Evolutionary conservation across 1,139 yeast species (phyloP).

Genomic region (Candida sanyaensis): DNA sequence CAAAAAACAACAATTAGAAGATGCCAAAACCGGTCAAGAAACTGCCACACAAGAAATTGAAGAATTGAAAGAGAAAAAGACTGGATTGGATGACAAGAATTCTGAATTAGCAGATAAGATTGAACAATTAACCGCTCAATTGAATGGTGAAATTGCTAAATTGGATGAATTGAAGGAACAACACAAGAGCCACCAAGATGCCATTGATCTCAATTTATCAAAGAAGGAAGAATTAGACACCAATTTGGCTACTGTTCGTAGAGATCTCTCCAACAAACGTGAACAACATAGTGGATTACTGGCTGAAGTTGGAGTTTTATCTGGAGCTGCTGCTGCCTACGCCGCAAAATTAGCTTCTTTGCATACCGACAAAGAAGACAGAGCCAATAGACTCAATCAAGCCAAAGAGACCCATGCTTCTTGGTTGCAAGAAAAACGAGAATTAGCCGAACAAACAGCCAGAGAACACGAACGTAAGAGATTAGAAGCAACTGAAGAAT

Average conservation of each 20-base stretch:
- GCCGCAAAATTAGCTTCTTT: conserved; percentile 44
- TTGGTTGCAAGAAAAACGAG: conserved; percentile 50
- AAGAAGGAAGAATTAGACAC: conserved; percentile 45
- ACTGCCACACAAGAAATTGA: conserved; percentile 49
- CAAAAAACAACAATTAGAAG: conserved; percentile 52
- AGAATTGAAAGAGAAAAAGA: conserved; percentile 43
- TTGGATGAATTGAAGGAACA: conserved; percentile 44
- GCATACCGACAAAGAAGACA: conserved; percentile 39
- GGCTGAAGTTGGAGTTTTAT: conserved; percentile 48
- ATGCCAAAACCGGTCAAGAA: conserved; percentile 47
- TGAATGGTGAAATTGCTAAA: conserved; percentile 40
- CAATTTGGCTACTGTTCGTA: conserved; percentile 35
- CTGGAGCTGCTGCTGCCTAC: conserved; percentile 46
- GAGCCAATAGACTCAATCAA: conserved; percentile 38
- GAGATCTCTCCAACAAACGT: conserved; percentile 38
- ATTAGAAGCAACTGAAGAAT: conserved; percentile 49
- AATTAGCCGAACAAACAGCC: conserved; percentile 39
- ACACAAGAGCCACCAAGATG: conserved; percentile 41
- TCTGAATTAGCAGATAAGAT: conserved; percentile 43
- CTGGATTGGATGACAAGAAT: conserved; percentile 41
- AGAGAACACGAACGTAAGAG: conserved; percentile 48
- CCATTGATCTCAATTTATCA: conserved; percentile 34
- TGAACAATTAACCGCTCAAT: conserved; percentile 44
- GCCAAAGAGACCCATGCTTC: conserved; percentile 41
- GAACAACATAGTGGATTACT: conserved; percentile 37